phyloP scores from a whole-genome alignment of 129 eudicot species.

The Artemisia tridentata region DNA sequence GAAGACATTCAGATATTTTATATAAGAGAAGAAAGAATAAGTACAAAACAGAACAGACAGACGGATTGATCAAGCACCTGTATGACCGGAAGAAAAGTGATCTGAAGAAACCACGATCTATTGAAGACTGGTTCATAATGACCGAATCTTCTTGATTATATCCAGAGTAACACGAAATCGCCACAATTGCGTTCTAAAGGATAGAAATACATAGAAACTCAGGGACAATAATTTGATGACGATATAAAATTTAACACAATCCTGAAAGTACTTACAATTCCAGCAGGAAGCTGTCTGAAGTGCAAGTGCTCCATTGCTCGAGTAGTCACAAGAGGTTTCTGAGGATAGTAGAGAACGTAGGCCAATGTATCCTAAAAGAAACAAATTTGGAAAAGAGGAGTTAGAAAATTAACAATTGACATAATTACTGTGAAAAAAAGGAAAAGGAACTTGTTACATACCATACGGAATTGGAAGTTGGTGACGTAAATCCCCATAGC shows the following conservation, averaged over 20 bases:
- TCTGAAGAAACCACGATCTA: slow-evolving; percentile 94
- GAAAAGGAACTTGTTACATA: slow-evolving; percentile 20
- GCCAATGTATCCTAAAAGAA: slow-evolving; percentile 87
- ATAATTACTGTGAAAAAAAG: neutral
- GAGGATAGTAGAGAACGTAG: slow-evolving; percentile 93
- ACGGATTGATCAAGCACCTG: slow-evolving; percentile 33
- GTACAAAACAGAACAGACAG: no score
- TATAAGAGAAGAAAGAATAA: neutral
- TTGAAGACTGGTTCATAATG: slow-evolving; percentile 93
- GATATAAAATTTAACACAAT: neutral
- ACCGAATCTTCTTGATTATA: slow-evolving; percentile 98
- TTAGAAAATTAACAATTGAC: neutral
- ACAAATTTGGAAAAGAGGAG: neutral
- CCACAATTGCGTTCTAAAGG: slow-evolving; percentile 81
- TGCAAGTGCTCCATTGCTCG: slow-evolving; percentile 99
- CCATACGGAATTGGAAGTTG: slow-evolving; percentile 92
- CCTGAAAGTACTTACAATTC: slow-evolving; percentile 45
- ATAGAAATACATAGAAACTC: neutral
- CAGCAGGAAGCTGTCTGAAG: slow-evolving; percentile 97
- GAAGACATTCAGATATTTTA: slow-evolving; percentile 4
- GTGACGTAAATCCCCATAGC: slow-evolving; percentile 98
- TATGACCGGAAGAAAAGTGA: slow-evolving; percentile 94
- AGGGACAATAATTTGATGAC: neutral
- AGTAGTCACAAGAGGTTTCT: slow-evolving; percentile 95
- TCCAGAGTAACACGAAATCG: slow-evolving; percentile 94